A percentile compares a stretch with the other conserved stretches of the same genome.
These are phyloP conservation scores for Thermochaetoides dissita DNA, from an alignment of 2,329 filamentous ascomycete genomes.

Conservation along the genomic window DNA sequence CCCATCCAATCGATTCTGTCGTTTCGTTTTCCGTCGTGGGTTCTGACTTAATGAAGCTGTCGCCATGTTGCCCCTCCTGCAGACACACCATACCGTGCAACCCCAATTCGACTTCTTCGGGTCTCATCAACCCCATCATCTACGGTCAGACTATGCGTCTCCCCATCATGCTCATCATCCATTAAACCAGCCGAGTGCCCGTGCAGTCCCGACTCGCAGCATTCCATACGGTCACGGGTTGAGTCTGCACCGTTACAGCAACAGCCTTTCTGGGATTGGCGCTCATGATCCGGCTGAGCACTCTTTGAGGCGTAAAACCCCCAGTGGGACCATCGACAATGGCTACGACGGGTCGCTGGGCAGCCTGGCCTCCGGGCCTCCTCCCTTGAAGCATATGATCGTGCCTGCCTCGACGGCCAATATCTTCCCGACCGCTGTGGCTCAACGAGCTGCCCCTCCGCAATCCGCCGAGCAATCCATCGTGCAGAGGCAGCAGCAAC, in stretches of 20 bases:
- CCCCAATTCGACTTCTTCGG: conserved; percentile 26
- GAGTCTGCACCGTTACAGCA: conserved; percentile 18
- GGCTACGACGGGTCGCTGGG: conserved; percentile 77
- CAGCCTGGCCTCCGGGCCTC: conserved; percentile 58
- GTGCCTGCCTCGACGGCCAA: conserved; percentile 39
- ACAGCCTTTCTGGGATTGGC: conserved; percentile 15
- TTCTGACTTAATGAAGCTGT: conserved; percentile 6
- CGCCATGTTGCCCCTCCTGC: conserved; percentile 37
- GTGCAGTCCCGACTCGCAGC: conserved; percentile 24
- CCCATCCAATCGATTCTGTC: no score
- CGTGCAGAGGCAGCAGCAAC: not conserved
- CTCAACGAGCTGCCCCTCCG: conserved; percentile 11
- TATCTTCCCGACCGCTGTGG: conserved; percentile 21
- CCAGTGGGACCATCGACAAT: conserved; percentile 80
- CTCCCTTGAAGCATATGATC: conserved; percentile 71
- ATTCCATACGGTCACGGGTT: conserved; percentile 19
- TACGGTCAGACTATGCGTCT: no score
- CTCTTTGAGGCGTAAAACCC: conserved; percentile 79
- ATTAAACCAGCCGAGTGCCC: conserved; percentile 11
- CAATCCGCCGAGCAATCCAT: conserved; percentile 1
- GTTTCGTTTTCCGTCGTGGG: no score
- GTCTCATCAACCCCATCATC: conserved; percentile 19
- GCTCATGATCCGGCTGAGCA: conserved; percentile 42
- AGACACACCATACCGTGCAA: conserved; percentile 38
- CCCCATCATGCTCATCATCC: no score